These are phyloP conservation scores for Hyaloscypha variabilis DNA, from an alignment of 495 filamentous ascomycete species.

Conservation along the genomic window DNA sequence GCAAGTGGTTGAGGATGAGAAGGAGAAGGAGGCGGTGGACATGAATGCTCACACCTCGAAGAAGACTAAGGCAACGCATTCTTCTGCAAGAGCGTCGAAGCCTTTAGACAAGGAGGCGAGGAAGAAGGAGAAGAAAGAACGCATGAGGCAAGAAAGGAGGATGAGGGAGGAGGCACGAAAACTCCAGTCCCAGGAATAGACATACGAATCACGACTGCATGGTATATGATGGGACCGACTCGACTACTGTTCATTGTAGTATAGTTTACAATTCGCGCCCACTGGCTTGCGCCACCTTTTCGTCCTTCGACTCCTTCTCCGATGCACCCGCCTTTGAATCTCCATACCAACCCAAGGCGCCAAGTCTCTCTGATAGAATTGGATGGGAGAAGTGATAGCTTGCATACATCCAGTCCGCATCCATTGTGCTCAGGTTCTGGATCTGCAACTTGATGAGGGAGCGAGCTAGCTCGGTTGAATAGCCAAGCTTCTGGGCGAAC, in stretches of 20 bases:
- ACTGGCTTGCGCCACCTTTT: conserved; percentile 33
- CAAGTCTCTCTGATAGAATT: conserved; percentile 89
- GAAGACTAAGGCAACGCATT: conserved; percentile 28
- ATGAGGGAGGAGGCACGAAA: conserved; percentile 6
- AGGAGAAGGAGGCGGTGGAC: conserved; percentile 28
- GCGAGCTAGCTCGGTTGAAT: conserved; percentile 78
- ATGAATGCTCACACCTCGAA: conserved; percentile 33
- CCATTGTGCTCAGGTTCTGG: conserved; percentile 97
- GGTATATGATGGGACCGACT: neutral
- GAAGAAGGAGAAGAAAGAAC: conserved; percentile 43
- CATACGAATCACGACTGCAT: conserved; percentile 9
- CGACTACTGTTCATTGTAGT: neutral
- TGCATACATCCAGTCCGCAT: conserved; percentile 96
- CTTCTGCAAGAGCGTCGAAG: conserved; percentile 13
- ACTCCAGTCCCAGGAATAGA: conserved; percentile 5
- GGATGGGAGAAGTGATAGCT: conserved; percentile 98
- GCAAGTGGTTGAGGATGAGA: conserved; percentile 22
- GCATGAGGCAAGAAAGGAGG: conserved; percentile 26
- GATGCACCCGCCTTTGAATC: conserved; percentile 35
- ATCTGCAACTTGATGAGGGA: conserved; percentile 97
- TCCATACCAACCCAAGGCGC: conserved; percentile 82
- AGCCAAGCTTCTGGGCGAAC: conserved; percentile 86
- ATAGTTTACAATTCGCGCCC: conserved; percentile 33
- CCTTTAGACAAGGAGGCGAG: conserved; percentile 37
- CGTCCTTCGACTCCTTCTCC: conserved; percentile 42